Evolutionary conservation across 495 filamentous ascomycete species (phyloP), one percentile per base, ranked within the genome.

Genomic region (Penicillium turbatum): DNA sequence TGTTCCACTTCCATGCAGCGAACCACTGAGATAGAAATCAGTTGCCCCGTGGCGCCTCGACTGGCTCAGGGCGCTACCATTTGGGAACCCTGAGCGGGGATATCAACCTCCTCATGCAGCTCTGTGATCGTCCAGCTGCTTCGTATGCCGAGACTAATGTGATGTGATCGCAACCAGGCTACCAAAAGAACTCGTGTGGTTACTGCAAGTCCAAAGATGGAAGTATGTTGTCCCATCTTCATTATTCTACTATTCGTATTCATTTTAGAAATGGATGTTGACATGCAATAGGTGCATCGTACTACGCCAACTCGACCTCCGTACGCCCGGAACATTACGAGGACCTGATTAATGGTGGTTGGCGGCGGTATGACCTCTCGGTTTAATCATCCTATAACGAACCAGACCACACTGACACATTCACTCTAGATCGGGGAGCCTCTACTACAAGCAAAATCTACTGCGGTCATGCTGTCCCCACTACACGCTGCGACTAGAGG

Each of bases 361-460:
- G 92, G 92, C 83, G 93, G 71, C 80, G 93, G 72, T 97, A 62
- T 57, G 61, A 24, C 38, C 34, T 44, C 26, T 46, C n/a, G 36
- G 19, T 44, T 30, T 9, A 9, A n/a, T 45, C 26, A 19, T 31
- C 37, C 24, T 30, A 10, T 48, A 30, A 17, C 26, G 53, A 36
- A 36, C 7, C 17, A 34, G 19, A 24, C 10, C n/a, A 59, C 45
- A 54, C 57, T 65, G 44, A 72, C 52, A 43, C 37, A n/a, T 24
- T 24, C 21, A 24, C 39, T 43, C 47, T 52, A 86, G 85, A 67
- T 88, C 86, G 36, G 86, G 86, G 8, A 82, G 76, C n/a, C 75
- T 92, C n/a, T 80, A 96, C 58, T 98, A 98, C 75, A 90, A 93
- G 59, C 93, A 90, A 49, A 90, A 97, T 69, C 82, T 86, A 61